Evolutionary conservation across 108 stramenopile species (phyloP).

Genomic region (Conticribra guillardii): DNA sequence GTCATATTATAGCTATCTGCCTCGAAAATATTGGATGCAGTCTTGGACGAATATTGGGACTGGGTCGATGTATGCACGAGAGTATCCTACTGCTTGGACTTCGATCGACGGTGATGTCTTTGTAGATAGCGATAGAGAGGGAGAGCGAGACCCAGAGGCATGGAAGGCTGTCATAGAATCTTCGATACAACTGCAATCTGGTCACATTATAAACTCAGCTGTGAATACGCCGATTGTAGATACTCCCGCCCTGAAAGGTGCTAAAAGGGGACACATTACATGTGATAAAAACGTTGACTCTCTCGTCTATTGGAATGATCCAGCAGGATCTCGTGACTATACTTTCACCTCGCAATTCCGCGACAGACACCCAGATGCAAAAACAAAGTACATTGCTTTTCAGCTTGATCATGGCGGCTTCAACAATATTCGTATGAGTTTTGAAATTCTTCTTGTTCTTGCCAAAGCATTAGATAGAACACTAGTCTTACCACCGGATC

Average conservation of each 20-base stretch:
- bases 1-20: slow-evolving; percentile 62
- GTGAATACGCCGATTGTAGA: no score
- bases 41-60: slow-evolving; percentile 55
- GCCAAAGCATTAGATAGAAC: slow-evolving; percentile 79
- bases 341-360: slow-evolving; percentile 42
- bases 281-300: slow-evolving; percentile 62
- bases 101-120: slow-evolving; percentile 74
- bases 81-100: slow-evolving; percentile 75
- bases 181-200: no score
- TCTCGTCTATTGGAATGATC: slow-evolving; percentile 73
- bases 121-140: slow-evolving; percentile 60
- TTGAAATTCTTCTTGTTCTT: slow-evolving; percentile 79
- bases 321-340: slow-evolving; percentile 54
- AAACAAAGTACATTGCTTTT: slow-evolving; percentile 33
- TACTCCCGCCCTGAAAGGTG: slow-evolving; percentile 19
- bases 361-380: slow-evolving; percentile 31
- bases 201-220: no score
- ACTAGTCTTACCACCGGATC: slow-evolving; percentile 83
- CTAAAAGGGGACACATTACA: slow-evolving; percentile 33
- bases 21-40: slow-evolving; percentile 61
- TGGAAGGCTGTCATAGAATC: slow-evolving; percentile 20
- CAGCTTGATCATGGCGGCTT: slow-evolving; percentile 28
- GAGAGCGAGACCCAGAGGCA: slow-evolving; percentile 14
- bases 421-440: slow-evolving; percentile 93
- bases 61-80: slow-evolving; percentile 56